phyloP scores from a whole-genome alignment of 2,329 filamentous ascomycete genomes.

The Fusarium algeriense region DNA sequence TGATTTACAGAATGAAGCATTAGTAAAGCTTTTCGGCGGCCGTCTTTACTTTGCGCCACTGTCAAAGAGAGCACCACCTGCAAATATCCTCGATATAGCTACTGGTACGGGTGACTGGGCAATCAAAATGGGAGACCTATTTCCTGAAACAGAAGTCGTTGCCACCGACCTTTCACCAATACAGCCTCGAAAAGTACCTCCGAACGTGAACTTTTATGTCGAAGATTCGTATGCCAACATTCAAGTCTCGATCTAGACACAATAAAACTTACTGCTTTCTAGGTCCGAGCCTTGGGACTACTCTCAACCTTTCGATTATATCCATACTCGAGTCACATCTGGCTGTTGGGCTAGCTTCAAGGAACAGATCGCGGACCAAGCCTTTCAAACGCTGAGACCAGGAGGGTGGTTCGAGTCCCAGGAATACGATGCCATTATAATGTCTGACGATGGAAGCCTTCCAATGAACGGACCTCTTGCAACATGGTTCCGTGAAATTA shows the following conservation, averaged over 20 bases:
- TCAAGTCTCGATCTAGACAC: background rate
- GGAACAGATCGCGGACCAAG: conserved; percentile 63
- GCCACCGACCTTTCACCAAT: conserved; percentile 77
- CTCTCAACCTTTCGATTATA: conserved; percentile 67
- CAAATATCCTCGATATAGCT: conserved; percentile 57
- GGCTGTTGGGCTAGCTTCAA: conserved; percentile 65
- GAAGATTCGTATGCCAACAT: conserved; percentile 67
- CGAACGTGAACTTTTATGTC: conserved; percentile 80
- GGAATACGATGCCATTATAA: conserved; percentile 56
- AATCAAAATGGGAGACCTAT: conserved; percentile 74
- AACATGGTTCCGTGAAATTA: conserved; percentile 57
- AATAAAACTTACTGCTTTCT: conserved; percentile 4
- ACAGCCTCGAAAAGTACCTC: conserved; percentile 74
- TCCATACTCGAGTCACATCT: conserved; percentile 64
- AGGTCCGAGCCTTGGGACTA: conserved; percentile 64
- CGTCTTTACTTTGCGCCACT: conserved; percentile 59
- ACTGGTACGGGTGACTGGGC: conserved; percentile 70
- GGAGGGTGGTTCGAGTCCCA: conserved; percentile 69
- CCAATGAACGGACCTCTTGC: conserved; percentile 53
- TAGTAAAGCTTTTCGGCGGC: conserved; percentile 55
- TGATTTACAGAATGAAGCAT: conserved; percentile 54
- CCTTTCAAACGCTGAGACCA: conserved; percentile 62
- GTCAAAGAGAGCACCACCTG: conserved; percentile 52
- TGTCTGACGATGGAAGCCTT: conserved; percentile 62
- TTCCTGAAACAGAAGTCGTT: conserved; percentile 68